phyloP scores from a whole-genome alignment of 768 basidiomycete species.

The Psilocybe cyanescens region DNA sequence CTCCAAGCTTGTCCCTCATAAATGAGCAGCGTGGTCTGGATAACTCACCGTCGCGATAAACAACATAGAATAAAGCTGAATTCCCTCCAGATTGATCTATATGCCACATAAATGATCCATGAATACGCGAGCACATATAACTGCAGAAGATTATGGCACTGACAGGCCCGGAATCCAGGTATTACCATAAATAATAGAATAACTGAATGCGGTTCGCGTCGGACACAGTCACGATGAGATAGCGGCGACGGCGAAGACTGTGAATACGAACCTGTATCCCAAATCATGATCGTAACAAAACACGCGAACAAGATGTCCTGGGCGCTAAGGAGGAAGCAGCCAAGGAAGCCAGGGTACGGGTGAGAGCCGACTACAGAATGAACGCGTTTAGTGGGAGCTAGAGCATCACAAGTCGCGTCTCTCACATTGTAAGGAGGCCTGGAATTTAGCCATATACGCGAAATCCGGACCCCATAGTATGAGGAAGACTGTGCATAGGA shows the following conservation, averaged over 20 bases:
- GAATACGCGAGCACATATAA: too few species aligned
- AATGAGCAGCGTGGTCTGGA: not conserved
- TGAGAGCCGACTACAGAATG: not conserved
- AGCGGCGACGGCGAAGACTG: not conserved
- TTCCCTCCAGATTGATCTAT: constrained; percentile 13
- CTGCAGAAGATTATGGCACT: not conserved
- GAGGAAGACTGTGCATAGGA: constrained; percentile 1
- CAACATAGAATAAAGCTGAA: constrained; percentile 3
- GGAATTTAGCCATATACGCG: constrained; percentile 5
- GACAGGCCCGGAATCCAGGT: constrained; percentile 15
- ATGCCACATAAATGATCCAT: not conserved
- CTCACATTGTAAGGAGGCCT: constrained; percentile 12
- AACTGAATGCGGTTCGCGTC: not conserved
- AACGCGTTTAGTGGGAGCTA: not conserved
- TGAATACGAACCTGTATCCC: constrained; percentile 16
- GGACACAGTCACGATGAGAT: too few species aligned
- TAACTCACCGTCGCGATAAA: constrained; percentile 18
- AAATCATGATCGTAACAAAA: constrained; percentile 12
- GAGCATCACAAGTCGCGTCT: not conserved
- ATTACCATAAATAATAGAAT: constrained; percentile 12
- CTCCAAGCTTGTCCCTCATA: not conserved
- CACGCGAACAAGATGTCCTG: constrained; percentile 2
- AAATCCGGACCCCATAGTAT: constrained; percentile 4
- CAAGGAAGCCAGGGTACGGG: constrained; percentile 6
- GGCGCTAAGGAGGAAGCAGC: constrained; percentile 8